These are phyloP conservation scores for Stramenopiles sp. DNA, from an alignment of 352 stramenopile genomes.

Conservation along the genomic window DNA sequence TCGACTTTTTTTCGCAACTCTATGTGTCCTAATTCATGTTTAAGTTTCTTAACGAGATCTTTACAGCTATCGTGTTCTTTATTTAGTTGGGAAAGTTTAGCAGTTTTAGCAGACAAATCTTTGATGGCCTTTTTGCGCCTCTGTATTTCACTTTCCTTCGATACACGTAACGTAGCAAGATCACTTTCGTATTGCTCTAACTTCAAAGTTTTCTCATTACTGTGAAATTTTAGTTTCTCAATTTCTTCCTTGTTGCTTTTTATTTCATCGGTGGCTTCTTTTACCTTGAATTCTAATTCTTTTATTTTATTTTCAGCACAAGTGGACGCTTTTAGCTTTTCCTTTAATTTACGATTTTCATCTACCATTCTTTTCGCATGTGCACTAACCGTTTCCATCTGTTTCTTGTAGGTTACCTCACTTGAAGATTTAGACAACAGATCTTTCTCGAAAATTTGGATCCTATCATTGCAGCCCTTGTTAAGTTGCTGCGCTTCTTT, in stretches of 20 bases:
- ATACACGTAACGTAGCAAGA: background rate
- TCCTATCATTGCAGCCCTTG: background rate
- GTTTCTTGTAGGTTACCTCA: constrained; percentile 4
- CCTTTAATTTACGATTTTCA: constrained; percentile 8
- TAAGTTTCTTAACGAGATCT: background rate
- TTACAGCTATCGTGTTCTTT: background rate
- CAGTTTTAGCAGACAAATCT: background rate
- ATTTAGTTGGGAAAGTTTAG: background rate
- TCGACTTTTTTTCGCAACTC: background rate
- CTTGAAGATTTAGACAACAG: background rate
- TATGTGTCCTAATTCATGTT: background rate
- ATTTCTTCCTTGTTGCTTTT: background rate
- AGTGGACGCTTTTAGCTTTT: background rate
- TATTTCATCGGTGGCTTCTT: background rate
- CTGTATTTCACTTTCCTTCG: background rate
- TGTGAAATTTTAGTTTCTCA: background rate
- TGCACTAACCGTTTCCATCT: constrained; percentile 10
- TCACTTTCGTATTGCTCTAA: background rate
- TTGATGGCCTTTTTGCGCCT: background rate
- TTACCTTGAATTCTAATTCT: background rate
- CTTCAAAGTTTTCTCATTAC: background rate
- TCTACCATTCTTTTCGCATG: constrained; percentile 12
- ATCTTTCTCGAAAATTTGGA: background rate
- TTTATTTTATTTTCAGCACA: background rate
- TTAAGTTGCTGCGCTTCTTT: background rate